Conservation (phyloP, 805 yeast species). For the Metschnikowia colocasiae region DNA sequence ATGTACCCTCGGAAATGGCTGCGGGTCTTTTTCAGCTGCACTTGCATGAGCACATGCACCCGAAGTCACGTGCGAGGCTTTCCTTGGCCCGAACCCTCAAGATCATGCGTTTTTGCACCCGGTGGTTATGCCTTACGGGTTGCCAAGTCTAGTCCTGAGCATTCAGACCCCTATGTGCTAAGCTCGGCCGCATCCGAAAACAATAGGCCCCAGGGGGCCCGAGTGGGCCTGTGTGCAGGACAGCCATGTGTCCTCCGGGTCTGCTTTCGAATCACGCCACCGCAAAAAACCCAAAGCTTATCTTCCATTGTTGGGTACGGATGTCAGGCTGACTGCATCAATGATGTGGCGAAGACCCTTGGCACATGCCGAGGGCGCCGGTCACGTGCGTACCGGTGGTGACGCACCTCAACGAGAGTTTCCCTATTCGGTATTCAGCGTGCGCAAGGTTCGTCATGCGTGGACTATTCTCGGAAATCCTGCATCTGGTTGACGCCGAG, state of each 20-base stretch:
- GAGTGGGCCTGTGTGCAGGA: background rate
- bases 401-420: background rate
- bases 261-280: background rate
- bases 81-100: background rate
- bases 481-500: too few relatives aligned
- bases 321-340: background rate
- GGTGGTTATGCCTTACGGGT: background rate
- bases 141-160: background rate
- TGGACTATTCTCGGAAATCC: background rate
- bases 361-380: background rate
- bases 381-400: background rate
- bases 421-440: background rate
- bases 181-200: background rate
- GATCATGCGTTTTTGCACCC: background rate
- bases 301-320: too few relatives aligned
- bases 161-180: background rate
- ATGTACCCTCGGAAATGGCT: background rate
- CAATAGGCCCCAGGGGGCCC: background rate
- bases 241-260: background rate
- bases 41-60: background rate
- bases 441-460: too few relatives aligned
- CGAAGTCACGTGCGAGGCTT: background rate
- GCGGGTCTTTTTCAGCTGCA: background rate
- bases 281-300: background rate
- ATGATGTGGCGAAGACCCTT: background rate